A percentile compares a stretch with the other conserved stretches of the same genome.
These are phyloP conservation scores for Geosmithia flava DNA, from an alignment of 2,329 filamentous ascomycete genomes.

Conservation along the genomic window DNA sequence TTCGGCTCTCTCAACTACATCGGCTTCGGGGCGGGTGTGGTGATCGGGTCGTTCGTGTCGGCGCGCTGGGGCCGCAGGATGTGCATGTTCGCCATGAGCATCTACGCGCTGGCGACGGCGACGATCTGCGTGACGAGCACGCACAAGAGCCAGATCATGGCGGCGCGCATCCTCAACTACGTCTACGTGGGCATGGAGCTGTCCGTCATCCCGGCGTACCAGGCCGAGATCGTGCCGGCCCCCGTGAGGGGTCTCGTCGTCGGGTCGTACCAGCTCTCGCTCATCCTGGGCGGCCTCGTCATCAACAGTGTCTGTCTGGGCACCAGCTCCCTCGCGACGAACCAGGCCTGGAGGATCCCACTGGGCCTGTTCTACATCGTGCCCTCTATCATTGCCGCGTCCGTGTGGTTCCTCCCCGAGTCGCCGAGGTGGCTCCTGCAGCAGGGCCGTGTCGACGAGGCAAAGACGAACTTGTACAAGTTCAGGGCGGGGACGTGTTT, in stretches of 20 bases:
- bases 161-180: constrained; percentile 16
- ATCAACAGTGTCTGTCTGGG: constrained; percentile 12
- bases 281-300: constrained; percentile 7
- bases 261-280: constrained; percentile 13
- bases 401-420: constrained; percentile 17
- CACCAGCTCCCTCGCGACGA: constrained; percentile 12
- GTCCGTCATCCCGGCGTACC: constrained; percentile 18
- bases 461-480: constrained; percentile 8
- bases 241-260: constrained; percentile 17
- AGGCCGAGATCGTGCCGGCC: constrained; percentile 18
- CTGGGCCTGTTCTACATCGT: constrained; percentile 19
- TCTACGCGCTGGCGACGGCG: constrained; percentile 17
- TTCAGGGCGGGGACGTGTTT: constrained; percentile 10
- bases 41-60: constrained; percentile 16
- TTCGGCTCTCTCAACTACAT: constrained; percentile 3
- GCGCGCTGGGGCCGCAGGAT: constrained; percentile 18
- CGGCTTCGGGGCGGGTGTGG: constrained; percentile 7
- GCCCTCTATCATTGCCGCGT: constrained; percentile 12
- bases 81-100: constrained; percentile 21
- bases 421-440: constrained; percentile 15
- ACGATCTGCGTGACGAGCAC: constrained; percentile 17
- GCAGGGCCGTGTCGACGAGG: constrained; percentile 13
- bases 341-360: constrained; percentile 19
- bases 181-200: constrained; percentile 26
- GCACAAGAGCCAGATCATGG: constrained; percentile 16